These are phyloP conservation scores for Suillus ampliporus DNA, from an alignment of 768 basidiomycete genomes.

Conservation along the genomic window DNA sequence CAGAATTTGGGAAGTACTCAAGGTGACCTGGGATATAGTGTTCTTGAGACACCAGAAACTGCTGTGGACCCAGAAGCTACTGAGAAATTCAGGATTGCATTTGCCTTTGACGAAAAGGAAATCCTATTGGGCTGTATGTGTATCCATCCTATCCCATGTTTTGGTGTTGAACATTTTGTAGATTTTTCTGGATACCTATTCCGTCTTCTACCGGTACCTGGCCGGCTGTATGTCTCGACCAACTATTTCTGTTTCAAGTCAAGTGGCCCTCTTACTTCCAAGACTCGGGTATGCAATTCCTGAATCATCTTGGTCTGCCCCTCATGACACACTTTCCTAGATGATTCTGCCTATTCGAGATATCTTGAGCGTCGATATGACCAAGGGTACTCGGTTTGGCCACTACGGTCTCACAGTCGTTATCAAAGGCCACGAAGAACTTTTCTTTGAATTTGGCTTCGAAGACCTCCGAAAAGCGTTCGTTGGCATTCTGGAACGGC, in stretches of 20 bases:
- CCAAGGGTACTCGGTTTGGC: constrained; percentile 87
- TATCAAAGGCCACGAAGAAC: constrained; percentile 94
- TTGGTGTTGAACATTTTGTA: constrained; percentile 37
- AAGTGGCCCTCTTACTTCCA: constrained; percentile 74
- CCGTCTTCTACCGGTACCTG: constrained; percentile 87
- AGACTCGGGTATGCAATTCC: constrained; percentile 74
- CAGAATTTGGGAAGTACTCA: constrained; percentile 40
- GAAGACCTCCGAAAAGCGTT: constrained; percentile 84
- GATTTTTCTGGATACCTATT: constrained; percentile 92
- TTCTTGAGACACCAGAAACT: constrained; percentile 76
- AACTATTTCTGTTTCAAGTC: constrained; percentile 97
- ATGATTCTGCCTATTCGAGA: constrained; percentile 95
- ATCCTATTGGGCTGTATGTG: constrained; percentile 84
- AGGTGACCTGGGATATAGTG: constrained; percentile 76
- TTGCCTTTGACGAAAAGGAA: constrained; percentile 92
- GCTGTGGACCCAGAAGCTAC: constrained; percentile 63
- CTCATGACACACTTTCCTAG: constrained; percentile 45
- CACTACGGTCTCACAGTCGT: constrained; percentile 90
- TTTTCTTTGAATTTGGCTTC: constrained; percentile 93
- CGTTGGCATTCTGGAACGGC: constrained; percentile 72
- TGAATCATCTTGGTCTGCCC: constrained; percentile 5
- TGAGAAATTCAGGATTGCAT: constrained; percentile 80
- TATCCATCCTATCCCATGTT: constrained; percentile 6
- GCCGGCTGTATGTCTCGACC: constrained; percentile 88
- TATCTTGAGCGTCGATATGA: constrained; percentile 81